Evolutionary conservation across 257 asterid species (phyloP), one percentile per base, ranked within the genome.

Genomic region (Scutellaria baicalensis): DNA sequence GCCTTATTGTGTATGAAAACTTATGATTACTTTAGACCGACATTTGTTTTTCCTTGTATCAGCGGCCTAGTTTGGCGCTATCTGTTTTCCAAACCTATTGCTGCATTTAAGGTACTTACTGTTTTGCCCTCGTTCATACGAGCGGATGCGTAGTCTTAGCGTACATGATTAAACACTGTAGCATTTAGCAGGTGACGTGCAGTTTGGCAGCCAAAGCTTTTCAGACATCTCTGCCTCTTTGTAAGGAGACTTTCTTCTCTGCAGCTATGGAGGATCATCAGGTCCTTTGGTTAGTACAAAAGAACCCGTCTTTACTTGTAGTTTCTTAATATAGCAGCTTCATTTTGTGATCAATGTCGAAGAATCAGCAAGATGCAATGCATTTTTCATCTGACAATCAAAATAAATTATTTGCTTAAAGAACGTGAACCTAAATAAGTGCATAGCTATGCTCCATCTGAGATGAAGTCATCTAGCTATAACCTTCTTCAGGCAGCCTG

Each of bases 121-220:
- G 14, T 33, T 59, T 60, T 20, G 56, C 6, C 3, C 13, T 10
- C 0, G 33, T 27, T 5, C 33, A 27, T 27, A 27, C 33, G 4
- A 27, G 0, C 33, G 0, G 5, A 27, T 27, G 33, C 33, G 4
- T 27, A 36, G 48, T 71, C 33, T 71, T 40, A 20, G 42, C 16
- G 56, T 52, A 38, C 50, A 45, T 56, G 68, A 20, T 70, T 66
- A 18, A 49, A 64, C 17, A 13, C 17, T 64, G 31, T 7, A 47
- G 59, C 56, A 43, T 77, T 72, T 65, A 38, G 73, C 86, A 92
- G 98, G 90, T 92, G 62, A 92, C 98, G 5, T 82, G 83, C 73
- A 92, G 97, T 81, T 86, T 92, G 89, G 97, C 98, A 66, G 95
- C 98, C 74, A 92, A 92, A 82, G 98, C 87, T 76, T 92, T 92